Evolutionary conservation across 345 rosid genomes (phyloP).

Genomic region (Litchi chinensis): DNA sequence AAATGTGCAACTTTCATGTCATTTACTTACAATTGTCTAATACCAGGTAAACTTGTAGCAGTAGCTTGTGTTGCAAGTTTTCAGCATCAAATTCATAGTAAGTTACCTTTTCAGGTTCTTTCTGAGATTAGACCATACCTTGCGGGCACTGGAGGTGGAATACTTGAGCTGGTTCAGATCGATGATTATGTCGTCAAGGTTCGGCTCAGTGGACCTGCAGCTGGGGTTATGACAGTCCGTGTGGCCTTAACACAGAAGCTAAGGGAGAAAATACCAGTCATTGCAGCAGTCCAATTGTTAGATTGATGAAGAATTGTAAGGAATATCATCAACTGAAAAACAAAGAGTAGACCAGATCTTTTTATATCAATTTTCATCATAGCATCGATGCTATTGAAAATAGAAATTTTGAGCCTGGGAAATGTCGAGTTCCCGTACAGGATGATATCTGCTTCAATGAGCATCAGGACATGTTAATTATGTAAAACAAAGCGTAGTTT

Average conservation of each 20-base stretch:
- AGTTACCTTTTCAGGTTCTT: slow-evolving; percentile 54
- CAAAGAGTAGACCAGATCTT: slow-evolving; percentile 4
- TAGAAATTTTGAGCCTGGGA: background rate
- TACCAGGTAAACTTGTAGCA: background rate
- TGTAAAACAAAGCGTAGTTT: background rate
- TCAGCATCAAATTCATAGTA: background rate
- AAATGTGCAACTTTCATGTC: background rate
- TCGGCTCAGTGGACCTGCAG: slow-evolving; percentile 85
- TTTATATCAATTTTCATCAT: background rate
- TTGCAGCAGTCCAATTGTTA: slow-evolving; percentile 79
- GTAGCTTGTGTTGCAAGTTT: background rate
- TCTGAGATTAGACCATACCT: slow-evolving; percentile 88
- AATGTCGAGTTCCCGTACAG: background rate
- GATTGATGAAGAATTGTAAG: slow-evolving; percentile 39
- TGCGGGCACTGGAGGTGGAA: slow-evolving; percentile 88
- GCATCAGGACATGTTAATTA: background rate
- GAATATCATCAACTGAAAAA: slow-evolving; percentile 17
- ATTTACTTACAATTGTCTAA: background rate
- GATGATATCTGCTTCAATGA: background rate
- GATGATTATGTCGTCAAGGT: slow-evolving; percentile 68
- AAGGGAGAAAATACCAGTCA: slow-evolving; percentile 79
- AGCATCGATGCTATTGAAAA: background rate
- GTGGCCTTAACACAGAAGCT: slow-evolving; percentile 88
- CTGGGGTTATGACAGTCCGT: slow-evolving; percentile 87
- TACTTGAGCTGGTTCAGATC: slow-evolving; percentile 72